These are phyloP conservation scores for Trichoderma gamsii DNA, from an alignment of 495 filamentous ascomycete species.

Conservation along the genomic window DNA sequence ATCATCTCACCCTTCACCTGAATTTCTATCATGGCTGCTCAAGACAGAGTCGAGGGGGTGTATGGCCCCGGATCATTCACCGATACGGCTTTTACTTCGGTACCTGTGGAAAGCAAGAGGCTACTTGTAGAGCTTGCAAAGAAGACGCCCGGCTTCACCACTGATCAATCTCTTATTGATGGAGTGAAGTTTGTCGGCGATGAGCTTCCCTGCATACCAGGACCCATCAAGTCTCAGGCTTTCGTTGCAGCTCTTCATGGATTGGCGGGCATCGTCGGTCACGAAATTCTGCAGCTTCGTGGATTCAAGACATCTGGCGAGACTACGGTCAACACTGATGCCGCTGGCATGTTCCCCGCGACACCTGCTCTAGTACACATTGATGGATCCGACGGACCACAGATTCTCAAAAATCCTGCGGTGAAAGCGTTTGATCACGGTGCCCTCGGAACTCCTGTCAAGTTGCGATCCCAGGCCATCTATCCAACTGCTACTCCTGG, in stretches of 20 bases:
- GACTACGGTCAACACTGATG: background rate
- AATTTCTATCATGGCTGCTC: background rate
- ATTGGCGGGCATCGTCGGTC: conserved; percentile 26
- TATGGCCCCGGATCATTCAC: background rate
- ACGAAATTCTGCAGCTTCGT: conserved; percentile 26
- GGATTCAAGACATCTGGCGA: background rate
- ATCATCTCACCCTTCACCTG: background rate
- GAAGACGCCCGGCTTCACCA: background rate
- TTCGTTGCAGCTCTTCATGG: conserved; percentile 26
- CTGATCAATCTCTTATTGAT: background rate
- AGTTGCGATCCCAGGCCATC: background rate
- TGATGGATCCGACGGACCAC: background rate
- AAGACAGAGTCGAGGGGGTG: background rate
- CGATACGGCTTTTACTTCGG: background rate
- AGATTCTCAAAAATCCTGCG: background rate
- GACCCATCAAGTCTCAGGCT: conserved; percentile 27
- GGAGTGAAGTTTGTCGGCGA: conserved; percentile 17
- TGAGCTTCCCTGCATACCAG: conserved; percentile 24
- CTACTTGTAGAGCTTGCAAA: background rate
- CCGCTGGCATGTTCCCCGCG: background rate
- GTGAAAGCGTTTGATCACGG: background rate
- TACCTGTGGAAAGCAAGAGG: background rate
- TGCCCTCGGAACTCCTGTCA: background rate
- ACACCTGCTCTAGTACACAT: background rate
- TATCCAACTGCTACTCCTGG: background rate